Evolutionary conservation across 352 stramenopile species (phyloP), one percentile per base, ranked within the genome.

Genomic region (Globisporangium camurandrum): DNA sequence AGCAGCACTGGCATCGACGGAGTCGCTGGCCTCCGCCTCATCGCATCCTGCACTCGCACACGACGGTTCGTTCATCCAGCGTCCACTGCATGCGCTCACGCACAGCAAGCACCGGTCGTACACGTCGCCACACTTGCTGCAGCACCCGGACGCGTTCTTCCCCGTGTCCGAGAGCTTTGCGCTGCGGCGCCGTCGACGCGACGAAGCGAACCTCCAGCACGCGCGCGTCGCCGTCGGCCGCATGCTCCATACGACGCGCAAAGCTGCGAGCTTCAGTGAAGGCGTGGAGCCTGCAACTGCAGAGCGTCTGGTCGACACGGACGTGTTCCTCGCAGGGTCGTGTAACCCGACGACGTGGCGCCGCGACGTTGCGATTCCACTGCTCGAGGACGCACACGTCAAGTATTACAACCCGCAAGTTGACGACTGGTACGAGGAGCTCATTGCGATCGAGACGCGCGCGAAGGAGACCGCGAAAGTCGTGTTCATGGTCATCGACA

Each of bases 281-380:
- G 71, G 61, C 16, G 43, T 79, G 14, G 66, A 74, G 56, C 70
- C 66, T 1, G 19, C 19, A 11, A 61, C 56, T 7, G 58, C 49
- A 42, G 54, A 73, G 49, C 66, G 59, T 28, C 42, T 64, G 11
- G 31, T 58, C 11, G 65, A 78, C 46, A 67, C 79, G 17, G 76
- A 81, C 52, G 65, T 94, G 7, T 93, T 95, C 57, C 72, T 93
- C 9, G 85, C 72, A 6, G 86, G 86, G 1, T 92, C 82, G 8
- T 96, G 86, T 58, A 95, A 95, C 61, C 85, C 86, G 28, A 95
- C 86, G 50, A 94, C 77, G 4, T 96, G 86, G 86, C 67, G 86
- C 17, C 63, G 61, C 14, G 85, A 95, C 37, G 58, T 80, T 3
- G 82, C 84, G 14, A 76, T 95, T 14, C 86, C 86, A 14, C 46